Base-by-base conservation (phyloP, 768 basidiomycete genomes). In the Leucosporidium yakuticum region DNA sequence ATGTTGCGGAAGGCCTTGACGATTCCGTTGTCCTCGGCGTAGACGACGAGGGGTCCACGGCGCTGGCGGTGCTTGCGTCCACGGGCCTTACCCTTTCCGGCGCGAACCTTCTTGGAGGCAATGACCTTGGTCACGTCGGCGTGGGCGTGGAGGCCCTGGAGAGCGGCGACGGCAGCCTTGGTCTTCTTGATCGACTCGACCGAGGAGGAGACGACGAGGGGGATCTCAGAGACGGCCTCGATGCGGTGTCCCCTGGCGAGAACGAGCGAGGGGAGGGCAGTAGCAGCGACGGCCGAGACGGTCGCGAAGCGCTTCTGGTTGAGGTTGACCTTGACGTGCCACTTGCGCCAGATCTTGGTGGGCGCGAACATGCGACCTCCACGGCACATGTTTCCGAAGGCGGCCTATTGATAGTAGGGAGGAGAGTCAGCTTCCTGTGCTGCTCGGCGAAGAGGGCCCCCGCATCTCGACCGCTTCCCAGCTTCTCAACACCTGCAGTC, bases 351-450 rank as follows among this genome's bases (percentile, higher is more conserved):
- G 79, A 87, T 90, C 85, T 96, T 97, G 82, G 95, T 98, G 23
- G 96, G 96, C 34, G 95, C 95, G 82, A 99, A 98, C 96, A 99
- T 98, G 79, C 96, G 92, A 84, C 96, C 96, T 79, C 96, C 95
- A 81, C 96, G 90, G 85, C 95, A 98, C 96, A 99, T 98, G 89
- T 98, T 98, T 78, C 96, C 96, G 83, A 98, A 98, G 39, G 96
- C 96, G 80, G 91, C 96, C 88, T 95, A 64, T 34, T n/a, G 12
- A 19, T 15, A 27, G 20, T 31, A 47, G 19, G 64, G 48, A 67
- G 5, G 31, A 32, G 23, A 20, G 34, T 57, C 56, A 32, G 56
- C 56, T 15, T 17, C 29, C 55, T 11, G 21, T 36, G 7, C 19
- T 39, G 17, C 29, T 57, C 56, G 32, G 23, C 56, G 32, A n/a